Base-by-base conservation (phyloP, 192 early-diverging fungal genomes). In the Coemansia sp. region DNA sequence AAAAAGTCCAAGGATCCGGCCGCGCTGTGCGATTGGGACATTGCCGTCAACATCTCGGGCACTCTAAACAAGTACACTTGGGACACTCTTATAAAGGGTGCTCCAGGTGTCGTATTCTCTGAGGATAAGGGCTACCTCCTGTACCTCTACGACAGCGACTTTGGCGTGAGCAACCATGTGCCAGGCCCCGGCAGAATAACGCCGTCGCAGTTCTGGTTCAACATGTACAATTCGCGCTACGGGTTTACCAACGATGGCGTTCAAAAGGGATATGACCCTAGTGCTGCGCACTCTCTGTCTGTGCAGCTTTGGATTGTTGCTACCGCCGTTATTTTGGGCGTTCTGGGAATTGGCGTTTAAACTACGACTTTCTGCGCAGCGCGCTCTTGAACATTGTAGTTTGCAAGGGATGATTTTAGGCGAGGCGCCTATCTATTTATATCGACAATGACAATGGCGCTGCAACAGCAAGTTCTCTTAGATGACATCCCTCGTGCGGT, bases 201-300 rank as follows among this genome's bases (percentile, higher is more conserved):
- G 8, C 75, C 75, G 32, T 69, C 69, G 25, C 37, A 32, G 72
- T 74, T 82, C 57, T 58, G 61, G 50, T 83, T 83, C 67, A 60
- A 66, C 64, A 77, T 83, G 80, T 83, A 78, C 73, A 74, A 65
- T 32, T 83, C 80, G 31, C 72, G 76, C 23, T 83, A 83, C 60
- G 67, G 61, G 21, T 48, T 21, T 55, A 75, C 80, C 10, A 83
- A 83, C 72, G 55, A 83, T 32, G 76, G 76, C 34, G 67, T 83
- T 19, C 80, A 72, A 9, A 61, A 57, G 7, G 80, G 76, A 31
- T 83, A 83, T 67, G 48, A 78, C 25, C 80, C 80, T 38, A 75
- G 73, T 42, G 32, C 69, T 11, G 76, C 76, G 2, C 17, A 69
- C 1, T 27, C 57, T 5, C 37, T 66, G 5, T 62, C 46, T 5